Evolutionary conservation across 148 eudicot species (phyloP).

Genomic region (Vaccinium vitisidaea): DNA sequence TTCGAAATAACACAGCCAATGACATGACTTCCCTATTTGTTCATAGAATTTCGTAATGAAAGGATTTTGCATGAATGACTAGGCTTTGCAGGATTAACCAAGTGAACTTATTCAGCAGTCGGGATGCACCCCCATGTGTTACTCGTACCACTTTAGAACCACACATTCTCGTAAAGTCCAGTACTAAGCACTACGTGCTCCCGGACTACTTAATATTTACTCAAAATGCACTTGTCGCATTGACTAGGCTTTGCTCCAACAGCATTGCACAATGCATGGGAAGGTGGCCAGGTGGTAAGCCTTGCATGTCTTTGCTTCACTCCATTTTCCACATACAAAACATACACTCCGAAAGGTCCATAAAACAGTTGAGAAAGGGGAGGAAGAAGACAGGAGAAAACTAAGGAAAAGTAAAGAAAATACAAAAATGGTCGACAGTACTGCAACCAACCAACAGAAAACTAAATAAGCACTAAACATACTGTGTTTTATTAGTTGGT

Average conservation of each 20-base stretch:
- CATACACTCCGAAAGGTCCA: not conserved
- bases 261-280: not conserved
- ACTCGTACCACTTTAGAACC: too few relatives aligned
- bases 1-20: too few relatives aligned
- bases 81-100: too few relatives aligned
- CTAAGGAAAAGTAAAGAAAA: not conserved
- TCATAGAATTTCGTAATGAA: too few relatives aligned
- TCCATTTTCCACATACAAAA: not conserved
- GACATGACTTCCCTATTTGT: too few relatives aligned
- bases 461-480: not conserved
- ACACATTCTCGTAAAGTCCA: too few relatives aligned
- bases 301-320: conserved; percentile 6
- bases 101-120: too few relatives aligned
- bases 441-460: not conserved
- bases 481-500: not conserved
- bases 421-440: not conserved
- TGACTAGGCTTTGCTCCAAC: not conserved
- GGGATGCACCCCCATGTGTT: too few relatives aligned
- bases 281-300: not conserved
- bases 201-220: too few relatives aligned
- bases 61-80: too few relatives aligned
- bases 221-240: not conserved
- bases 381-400: not conserved
- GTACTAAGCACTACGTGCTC: too few relatives aligned
- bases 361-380: not conserved